Base-by-base conservation (phyloP, 495 filamentous ascomycete species). In the Hyphodiscus hymeniophilus region DNA sequence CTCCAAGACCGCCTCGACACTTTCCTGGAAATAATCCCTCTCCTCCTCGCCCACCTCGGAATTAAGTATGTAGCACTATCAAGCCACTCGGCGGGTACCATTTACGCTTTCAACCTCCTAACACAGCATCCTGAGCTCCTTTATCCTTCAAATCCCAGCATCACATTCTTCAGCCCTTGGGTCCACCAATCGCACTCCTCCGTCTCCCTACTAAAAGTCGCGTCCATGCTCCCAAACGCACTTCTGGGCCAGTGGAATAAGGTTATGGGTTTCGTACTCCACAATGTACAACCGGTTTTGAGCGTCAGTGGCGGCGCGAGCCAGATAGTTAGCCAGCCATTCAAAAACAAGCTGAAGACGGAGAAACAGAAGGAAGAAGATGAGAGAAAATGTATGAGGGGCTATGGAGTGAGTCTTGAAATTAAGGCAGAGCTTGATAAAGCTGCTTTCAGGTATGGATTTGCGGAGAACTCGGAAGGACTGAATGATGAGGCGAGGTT, bases 61-160 rank as follows among this genome's bases (percentile, higher is more conserved):
- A 67, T 73, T 34, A 23, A 56, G 4, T 63, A 69, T 42, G 64
- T 77, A 13, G 60, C 57, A 7, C 45, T 76, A 2, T 58, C 66
- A 7, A 56, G 60, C 24, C 73, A 76, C 48, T 66, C 63, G 44
- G 66, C 67, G 2, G 74, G 73, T 8, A 71, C 71, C 0, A 58
- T 75, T 7, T 76, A 67, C 53, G 42, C 65, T 8, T 53, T 77
- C 13, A 74, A 75, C 45, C 63, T 69, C 3, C 52, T 71, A 17
- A 57, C 56, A 8, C 48, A 60, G 7, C 64, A 65, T 42, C 65
- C 64, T 2, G 50, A 64, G 1, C 13, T 73, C 15, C 54, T 77
- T 1, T 46, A 64, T 39, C 71, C 69, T 0, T 33, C 54, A 5
- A 33, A 38, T 31, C 62, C 64, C 3, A 64, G 48, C 15, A 45